phyloP scores from a whole-genome alignment of 2,329 filamentous ascomycete species.

The Fusarium lateritium region DNA sequence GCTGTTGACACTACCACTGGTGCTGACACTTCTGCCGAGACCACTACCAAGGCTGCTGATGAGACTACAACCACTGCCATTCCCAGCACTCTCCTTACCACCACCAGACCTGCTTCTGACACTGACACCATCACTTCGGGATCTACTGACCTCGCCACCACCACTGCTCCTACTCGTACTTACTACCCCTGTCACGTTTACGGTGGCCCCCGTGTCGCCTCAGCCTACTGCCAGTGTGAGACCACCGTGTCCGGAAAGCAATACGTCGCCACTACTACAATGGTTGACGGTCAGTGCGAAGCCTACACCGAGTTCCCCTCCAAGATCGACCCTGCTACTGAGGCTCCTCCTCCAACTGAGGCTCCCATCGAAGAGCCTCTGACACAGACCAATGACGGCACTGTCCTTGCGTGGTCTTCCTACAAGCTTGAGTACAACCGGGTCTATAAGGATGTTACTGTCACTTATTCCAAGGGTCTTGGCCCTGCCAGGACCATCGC shows the following conservation, averaged over 20 bases:
- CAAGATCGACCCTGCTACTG: constrained; percentile 1
- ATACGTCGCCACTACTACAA: constrained; percentile 4
- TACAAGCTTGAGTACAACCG: background rate
- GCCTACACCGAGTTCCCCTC: constrained; percentile 10
- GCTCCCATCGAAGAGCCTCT: constrained; percentile 6
- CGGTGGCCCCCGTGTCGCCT: constrained; percentile 2
- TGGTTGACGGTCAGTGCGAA: background rate
- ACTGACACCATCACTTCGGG: background rate
- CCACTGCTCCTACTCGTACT: constrained; percentile 1
- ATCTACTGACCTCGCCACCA: background rate
- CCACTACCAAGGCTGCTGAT: background rate
- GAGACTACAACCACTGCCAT: background rate
- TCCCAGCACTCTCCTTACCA: constrained; percentile 6
- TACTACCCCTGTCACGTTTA: constrained; percentile 5
- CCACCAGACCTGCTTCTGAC: background rate
- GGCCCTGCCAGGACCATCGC: constrained; percentile 2
- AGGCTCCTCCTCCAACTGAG: constrained; percentile 6
- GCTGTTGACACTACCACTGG: background rate
- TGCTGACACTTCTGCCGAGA: background rate
- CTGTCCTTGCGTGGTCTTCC: constrained; percentile 1
- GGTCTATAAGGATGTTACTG: background rate
- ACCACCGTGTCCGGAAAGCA: constrained; percentile 14
- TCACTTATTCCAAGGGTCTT: background rate
- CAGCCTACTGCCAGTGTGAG: constrained; percentile 15
- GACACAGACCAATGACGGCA: background rate